Conservation (phyloP, 176 grass and related monocot species). For the Oryza meyeriana region DNA sequence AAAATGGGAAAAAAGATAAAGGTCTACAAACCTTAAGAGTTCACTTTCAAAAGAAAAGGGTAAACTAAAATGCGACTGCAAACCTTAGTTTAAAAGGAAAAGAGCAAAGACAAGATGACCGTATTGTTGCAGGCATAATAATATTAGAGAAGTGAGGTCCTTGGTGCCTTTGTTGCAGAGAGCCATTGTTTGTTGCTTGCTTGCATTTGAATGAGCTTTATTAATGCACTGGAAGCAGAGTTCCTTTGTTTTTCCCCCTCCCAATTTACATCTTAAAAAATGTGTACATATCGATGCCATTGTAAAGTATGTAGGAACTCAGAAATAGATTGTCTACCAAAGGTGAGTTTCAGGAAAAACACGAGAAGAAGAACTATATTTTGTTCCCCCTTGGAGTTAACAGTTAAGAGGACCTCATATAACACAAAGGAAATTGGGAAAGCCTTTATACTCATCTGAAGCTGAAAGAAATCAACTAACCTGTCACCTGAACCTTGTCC, state of each 20-base stretch:
- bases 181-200: not conserved
- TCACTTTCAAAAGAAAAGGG: not conserved
- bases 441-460: not conserved
- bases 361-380: not conserved
- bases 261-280: not conserved
- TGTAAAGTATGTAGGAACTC: not conserved
- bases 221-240: not conserved
- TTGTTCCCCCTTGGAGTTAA: not conserved
- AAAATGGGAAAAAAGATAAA: not conserved
- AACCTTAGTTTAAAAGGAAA: not conserved
- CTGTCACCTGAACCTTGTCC: conserved; percentile 87
- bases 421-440: not conserved
- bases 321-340: conserved; percentile 9
- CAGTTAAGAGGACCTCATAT: not conserved
- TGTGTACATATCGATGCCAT: not conserved
- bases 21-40: not conserved
- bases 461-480: conserved; percentile 31
- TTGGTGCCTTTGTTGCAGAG: not conserved
- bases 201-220: not conserved
- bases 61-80: not conserved
- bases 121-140: not conserved
- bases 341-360: not conserved
- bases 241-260: not conserved
- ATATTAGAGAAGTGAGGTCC: not conserved
- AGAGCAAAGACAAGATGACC: not conserved